These are phyloP conservation scores for Suillus decipiens DNA, from an alignment of 768 basidiomycete genomes.

Conservation along the genomic window DNA sequence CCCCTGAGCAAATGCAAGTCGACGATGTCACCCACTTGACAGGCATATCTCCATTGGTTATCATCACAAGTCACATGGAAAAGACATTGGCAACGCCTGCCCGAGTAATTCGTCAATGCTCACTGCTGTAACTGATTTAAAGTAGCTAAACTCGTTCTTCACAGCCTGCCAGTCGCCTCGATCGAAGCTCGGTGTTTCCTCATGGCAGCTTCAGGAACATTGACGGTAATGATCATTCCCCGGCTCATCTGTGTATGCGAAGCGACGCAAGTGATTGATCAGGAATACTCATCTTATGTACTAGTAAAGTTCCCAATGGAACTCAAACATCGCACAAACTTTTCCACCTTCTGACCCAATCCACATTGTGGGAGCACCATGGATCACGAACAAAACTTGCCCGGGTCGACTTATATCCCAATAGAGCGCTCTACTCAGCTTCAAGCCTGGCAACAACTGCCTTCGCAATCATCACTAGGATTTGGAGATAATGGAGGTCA, in stretches of 20 bases:
- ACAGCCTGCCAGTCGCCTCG: neutral
- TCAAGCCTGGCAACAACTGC: neutral
- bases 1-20: too few relatives aligned
- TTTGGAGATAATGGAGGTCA: neutral
- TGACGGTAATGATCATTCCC: neutral
- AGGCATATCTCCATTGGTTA: too few relatives aligned
- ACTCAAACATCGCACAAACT: neutral
- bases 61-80: too few relatives aligned
- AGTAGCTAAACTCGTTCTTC: neutral
- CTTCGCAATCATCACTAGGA: neutral
- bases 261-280: neutral
- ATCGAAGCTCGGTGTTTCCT: neutral
- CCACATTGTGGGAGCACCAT: slow-evolving; percentile 15
- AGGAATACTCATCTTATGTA: neutral
- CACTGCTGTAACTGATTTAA: neutral
- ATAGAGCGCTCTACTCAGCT: neutral
- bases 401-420: neutral
- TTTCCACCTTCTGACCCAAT: neutral
- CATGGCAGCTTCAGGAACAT: too few relatives aligned
- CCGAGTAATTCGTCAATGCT: too few relatives aligned
- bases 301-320: neutral
- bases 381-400: slow-evolving; percentile 15
- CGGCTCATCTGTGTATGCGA: neutral
- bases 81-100: too few relatives aligned
- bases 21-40: too few relatives aligned